A percentile compares a stretch with the other conserved stretches of the same genome.
Conservation (phyloP, 1,139 yeast genomes). For the Barnettozyma hawaiiensis region DNA sequence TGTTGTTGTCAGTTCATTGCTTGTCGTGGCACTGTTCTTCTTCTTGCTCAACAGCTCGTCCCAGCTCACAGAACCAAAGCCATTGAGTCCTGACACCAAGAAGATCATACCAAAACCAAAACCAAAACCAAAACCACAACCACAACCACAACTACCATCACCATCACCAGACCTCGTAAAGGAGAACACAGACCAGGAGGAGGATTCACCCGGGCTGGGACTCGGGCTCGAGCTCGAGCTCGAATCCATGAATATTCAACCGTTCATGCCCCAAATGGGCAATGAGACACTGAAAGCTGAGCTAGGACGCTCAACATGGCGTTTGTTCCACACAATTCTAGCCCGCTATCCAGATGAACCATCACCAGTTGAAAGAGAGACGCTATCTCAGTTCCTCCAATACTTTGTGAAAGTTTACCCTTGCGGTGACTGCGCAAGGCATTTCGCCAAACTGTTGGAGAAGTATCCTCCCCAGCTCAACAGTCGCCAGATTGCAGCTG, state of each 20-base stretch:
- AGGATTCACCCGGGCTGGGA: neutral
- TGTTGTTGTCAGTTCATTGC: conserved; percentile 10
- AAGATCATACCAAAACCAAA: neutral
- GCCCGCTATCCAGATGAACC: conserved; percentile 91
- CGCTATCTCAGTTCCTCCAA: conserved; percentile 49
- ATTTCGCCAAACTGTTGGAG: conserved; percentile 62
- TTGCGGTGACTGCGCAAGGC: conserved; percentile 94
- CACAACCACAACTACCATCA: no score
- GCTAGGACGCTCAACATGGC: conserved; percentile 87
- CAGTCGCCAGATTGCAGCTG: conserved; percentile 73
- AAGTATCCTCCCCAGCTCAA: conserved; percentile 82
- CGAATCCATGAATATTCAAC: conserved; percentile 24
- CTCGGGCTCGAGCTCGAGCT: neutral
- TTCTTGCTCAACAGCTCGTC: conserved; percentile 17
- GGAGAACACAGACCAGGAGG: neutral
- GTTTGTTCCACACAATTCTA: conserved; percentile 77
- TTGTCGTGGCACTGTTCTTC: conserved; percentile 14
- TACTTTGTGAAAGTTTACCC: conserved; percentile 80
- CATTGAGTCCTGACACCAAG: conserved; percentile 14
- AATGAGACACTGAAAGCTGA: conserved; percentile 43
- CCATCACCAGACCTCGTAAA: neutral
- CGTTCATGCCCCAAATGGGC: conserved; percentile 85
- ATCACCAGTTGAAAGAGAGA: conserved; percentile 50
- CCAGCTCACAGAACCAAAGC: conserved; percentile 22
- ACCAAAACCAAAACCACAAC: no score